Evolutionary conservation across 352 stramenopile genomes (phyloP).

Genomic region (Globisporangium okanoganense): DNA sequence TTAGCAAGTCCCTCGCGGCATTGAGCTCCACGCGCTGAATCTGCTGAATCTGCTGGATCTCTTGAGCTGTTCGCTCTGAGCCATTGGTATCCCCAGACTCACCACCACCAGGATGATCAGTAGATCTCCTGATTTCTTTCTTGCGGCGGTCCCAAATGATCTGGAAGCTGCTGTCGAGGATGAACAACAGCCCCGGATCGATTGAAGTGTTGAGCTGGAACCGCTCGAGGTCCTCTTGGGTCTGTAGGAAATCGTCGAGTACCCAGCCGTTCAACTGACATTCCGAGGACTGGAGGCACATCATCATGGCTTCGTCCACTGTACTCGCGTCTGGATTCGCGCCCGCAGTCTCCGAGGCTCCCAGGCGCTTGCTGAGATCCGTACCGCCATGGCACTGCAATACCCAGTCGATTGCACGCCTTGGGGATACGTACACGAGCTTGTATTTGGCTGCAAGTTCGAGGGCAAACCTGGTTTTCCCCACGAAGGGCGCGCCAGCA

Average conservation of each 20-base stretch:
- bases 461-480: constrained; percentile 15
- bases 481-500: constrained; percentile 6
- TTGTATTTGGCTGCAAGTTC: constrained; percentile 12
- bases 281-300: constrained; percentile 50
- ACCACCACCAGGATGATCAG: neutral
- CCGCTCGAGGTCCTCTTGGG: constrained; percentile 26
- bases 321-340: constrained; percentile 17
- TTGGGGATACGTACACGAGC: constrained; percentile 38
- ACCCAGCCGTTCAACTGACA: constrained; percentile 60
- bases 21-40: constrained; percentile 6
- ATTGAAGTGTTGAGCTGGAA: constrained; percentile 17
- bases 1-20: constrained; percentile 18
- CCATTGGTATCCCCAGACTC: neutral
- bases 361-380: constrained; percentile 20
- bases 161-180: constrained; percentile 36
- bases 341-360: constrained; percentile 7
- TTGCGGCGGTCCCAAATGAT: constrained; percentile 24
- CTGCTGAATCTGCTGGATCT: neutral
- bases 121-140: neutral
- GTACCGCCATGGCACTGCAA: constrained; percentile 45
- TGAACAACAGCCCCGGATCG: constrained; percentile 46
- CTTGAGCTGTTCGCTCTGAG: neutral
- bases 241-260: constrained; percentile 48
- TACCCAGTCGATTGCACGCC: constrained; percentile 46
- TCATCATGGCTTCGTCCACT: constrained; percentile 33